These are phyloP conservation scores for Pyrenula aspistea DNA, from an alignment of 495 filamentous ascomycete genomes.

Conservation along the genomic window DNA sequence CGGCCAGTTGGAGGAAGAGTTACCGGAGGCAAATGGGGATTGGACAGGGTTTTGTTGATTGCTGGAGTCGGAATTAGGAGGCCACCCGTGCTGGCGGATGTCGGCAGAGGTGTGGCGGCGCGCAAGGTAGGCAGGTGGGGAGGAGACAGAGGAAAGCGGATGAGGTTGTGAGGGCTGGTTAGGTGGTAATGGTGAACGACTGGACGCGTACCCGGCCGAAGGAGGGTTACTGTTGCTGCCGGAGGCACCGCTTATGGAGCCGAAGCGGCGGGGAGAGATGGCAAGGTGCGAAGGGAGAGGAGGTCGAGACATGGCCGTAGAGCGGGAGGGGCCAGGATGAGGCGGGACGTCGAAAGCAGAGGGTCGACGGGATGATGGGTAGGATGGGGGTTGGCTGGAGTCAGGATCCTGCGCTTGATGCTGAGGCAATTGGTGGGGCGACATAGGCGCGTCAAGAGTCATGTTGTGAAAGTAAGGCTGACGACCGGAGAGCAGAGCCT, in stretches of 20 bases:
- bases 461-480: constrained; percentile 67
- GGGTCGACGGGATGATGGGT: not conserved
- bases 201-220: constrained; percentile 26
- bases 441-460: constrained; percentile 65
- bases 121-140: constrained; percentile 63
- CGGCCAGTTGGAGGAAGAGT: constrained; percentile 54
- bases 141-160: constrained; percentile 61
- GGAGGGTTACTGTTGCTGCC: constrained; percentile 51
- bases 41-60: not conserved
- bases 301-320: constrained; percentile 41
- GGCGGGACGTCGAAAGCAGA: not conserved
- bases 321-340: not conserved
- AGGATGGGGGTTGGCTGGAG: not conserved
- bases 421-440: constrained; percentile 81
- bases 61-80: constrained; percentile 22
- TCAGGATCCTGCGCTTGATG: constrained; percentile 24
- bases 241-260: constrained; percentile 76
- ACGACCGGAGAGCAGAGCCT: constrained; percentile 59
- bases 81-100: constrained; percentile 85
- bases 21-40: not conserved
- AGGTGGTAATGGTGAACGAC: constrained; percentile 39
- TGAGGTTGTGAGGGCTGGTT: constrained; percentile 58
- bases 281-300: constrained; percentile 68
- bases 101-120: constrained; percentile 93
- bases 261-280: constrained; percentile 68